A percentile compares a stretch with the other conserved stretches of the same genome.
Conservation (phyloP, 352 stramenopile genomes). For the Elongisporangium prolatum region DNA sequence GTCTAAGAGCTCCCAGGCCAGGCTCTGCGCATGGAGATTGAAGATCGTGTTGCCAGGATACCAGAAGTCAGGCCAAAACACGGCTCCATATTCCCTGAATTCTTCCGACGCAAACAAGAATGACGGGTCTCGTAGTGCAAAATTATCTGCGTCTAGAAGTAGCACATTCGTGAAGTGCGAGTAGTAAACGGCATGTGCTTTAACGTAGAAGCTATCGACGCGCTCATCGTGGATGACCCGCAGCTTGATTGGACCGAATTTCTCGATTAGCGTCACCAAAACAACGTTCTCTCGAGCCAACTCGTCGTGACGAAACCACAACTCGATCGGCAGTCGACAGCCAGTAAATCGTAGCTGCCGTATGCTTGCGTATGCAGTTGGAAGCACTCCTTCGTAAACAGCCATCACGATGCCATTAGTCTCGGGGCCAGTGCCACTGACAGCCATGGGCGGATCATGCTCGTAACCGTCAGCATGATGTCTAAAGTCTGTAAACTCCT, state of each 20-base stretch:
- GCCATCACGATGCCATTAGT: slow-evolving; percentile 39
- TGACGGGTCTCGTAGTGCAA: slow-evolving; percentile 34
- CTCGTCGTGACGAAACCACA: slow-evolving; percentile 54
- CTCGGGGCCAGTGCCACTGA: not conserved
- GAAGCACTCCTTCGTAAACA: slow-evolving; percentile 35
- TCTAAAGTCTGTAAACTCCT: slow-evolving; percentile 48
- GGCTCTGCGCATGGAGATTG: slow-evolving; percentile 50
- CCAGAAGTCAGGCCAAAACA: slow-evolving; percentile 56
- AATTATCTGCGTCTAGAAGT: slow-evolving; percentile 49
- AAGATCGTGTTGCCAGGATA: slow-evolving; percentile 47
- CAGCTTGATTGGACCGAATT: slow-evolving; percentile 29
- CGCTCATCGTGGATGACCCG: slow-evolving; percentile 41
- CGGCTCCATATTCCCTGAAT: slow-evolving; percentile 26
- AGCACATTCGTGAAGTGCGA: slow-evolving; percentile 40
- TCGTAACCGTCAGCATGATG: slow-evolving; percentile 37
- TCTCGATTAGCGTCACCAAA: slow-evolving; percentile 23
- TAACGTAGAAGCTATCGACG: slow-evolving; percentile 44
- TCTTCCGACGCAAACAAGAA: slow-evolving; percentile 24
- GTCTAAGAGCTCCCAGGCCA: slow-evolving; percentile 44
- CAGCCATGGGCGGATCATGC: slow-evolving; percentile 50
- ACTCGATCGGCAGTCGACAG: slow-evolving; percentile 39
- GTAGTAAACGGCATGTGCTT: slow-evolving; percentile 48
- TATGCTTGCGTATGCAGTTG: slow-evolving; percentile 46
- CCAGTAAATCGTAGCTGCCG: slow-evolving; percentile 28
- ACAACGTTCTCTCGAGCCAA: slow-evolving; percentile 31